These are phyloP conservation scores for Lentinula novae-zelandiae DNA, from an alignment of 1,284 basidiomycete genomes.

Conservation along the genomic window DNA sequence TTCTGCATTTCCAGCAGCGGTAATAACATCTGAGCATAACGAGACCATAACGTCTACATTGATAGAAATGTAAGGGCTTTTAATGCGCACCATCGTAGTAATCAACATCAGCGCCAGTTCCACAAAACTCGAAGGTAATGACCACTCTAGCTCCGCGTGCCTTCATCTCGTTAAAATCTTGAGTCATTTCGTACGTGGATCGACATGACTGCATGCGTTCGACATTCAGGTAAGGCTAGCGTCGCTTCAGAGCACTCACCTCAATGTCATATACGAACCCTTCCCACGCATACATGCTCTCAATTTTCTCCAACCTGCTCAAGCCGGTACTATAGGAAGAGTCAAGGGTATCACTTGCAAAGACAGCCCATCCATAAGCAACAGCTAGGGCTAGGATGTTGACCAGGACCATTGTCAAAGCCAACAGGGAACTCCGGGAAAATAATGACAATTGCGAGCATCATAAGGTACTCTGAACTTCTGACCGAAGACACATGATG, in stretches of 20 bases:
- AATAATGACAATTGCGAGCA: not conserved
- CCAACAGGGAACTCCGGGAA: not conserved
- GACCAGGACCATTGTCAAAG: not conserved
- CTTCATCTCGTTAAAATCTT: not conserved
- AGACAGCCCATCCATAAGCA: not conserved
- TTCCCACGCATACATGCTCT: constrained; percentile 1
- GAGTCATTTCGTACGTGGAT: not conserved
- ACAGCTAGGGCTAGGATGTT: not conserved
- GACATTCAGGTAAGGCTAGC: too few species aligned
- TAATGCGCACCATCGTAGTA: not conserved
- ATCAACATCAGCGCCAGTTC: not conserved
- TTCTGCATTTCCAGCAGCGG: not conserved
- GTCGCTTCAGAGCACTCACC: not conserved
- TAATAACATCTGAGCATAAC: not conserved
- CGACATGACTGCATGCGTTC: not conserved
- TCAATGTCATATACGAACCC: not conserved
- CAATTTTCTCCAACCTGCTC: not conserved
- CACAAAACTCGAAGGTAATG: not conserved
- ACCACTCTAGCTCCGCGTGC: not conserved
- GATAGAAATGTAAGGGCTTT: not conserved
- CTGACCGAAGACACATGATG: not conserved
- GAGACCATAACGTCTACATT: too few species aligned
- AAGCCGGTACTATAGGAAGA: not conserved
- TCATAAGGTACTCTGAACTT: not conserved
- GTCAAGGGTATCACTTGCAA: not conserved